Percentiles rank a stretch among this genome's conserved stretches.
These are phyloP conservation scores for Thelephora aurantiotincta DNA, from an alignment of 768 basidiomycete species.

Conservation along the genomic window DNA sequence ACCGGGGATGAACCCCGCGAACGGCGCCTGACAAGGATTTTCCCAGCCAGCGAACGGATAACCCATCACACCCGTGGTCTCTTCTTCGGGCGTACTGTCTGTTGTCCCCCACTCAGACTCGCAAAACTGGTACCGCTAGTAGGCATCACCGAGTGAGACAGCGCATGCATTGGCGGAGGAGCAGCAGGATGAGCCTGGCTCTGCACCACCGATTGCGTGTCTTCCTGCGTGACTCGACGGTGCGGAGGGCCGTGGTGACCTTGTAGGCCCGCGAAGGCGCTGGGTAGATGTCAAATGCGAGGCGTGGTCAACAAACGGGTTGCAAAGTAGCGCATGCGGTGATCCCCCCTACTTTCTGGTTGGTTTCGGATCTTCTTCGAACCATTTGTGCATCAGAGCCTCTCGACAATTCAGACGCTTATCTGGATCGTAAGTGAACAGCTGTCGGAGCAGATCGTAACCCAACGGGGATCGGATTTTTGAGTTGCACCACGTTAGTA, in stretches of 20 bases:
- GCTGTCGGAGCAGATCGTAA: constrained; percentile 69
- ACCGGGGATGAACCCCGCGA: too few relatives aligned
- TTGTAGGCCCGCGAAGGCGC: constrained; percentile 59
- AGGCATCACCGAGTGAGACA: constrained; percentile 12
- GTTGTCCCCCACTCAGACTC: constrained; percentile 43
- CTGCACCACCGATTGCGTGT: constrained; percentile 78
- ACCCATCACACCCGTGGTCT: constrained; percentile 39
- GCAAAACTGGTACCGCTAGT: constrained; percentile 52
- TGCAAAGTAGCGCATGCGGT: neutral
- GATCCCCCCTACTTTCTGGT: constrained; percentile 55
- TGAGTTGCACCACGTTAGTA: constrained; percentile 60
- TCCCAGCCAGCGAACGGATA: too few relatives aligned
- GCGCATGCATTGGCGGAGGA: constrained; percentile 17
- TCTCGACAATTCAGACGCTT: constrained; percentile 71
- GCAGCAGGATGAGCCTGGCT: constrained; percentile 10
- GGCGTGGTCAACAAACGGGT: neutral
- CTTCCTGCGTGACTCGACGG: constrained; percentile 84
- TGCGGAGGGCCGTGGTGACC: constrained; percentile 67
- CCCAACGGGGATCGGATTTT: constrained; percentile 48
- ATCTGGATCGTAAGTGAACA: constrained; percentile 89
- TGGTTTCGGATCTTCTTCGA: constrained; percentile 78
- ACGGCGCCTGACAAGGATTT: too few relatives aligned
- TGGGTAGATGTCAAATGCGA: constrained; percentile 15
- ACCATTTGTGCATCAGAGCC: constrained; percentile 82
- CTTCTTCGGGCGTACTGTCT: constrained; percentile 33